Base-by-base conservation (phyloP, 2,329 filamentous ascomycete species). In the Cladorrhinum sp. region DNA sequence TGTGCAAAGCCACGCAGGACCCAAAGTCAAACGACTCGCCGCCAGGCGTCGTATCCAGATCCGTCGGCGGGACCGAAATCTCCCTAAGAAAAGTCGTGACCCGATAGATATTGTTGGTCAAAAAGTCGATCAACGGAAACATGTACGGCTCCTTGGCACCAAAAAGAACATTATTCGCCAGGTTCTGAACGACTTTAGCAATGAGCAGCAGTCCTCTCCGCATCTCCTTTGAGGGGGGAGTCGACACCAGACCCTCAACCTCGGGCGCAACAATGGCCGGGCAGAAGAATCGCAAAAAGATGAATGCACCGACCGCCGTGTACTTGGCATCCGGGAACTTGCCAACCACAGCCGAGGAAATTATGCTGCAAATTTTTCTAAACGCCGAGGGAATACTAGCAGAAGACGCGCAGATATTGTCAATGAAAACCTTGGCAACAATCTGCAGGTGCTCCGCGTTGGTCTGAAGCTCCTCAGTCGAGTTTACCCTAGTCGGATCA, bases 61-160 rank as follows among this genome's bases (percentile, higher is more conserved):
- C 71, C n/a, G 79, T 76, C 1, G 83, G 80, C 5, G 56, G 12
- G 16, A 13, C 86, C 36, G 86, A 89, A 62, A 90, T 89, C 67
- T 88, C 84, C 24, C 85, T 79, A 25, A 90, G 73, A 66, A 90
- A 90, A 0, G 82, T 83, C 1, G 86, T 89, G 16, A 90, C 85
- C 32, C 80, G 77, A 69, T 87, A 88, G 55, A 90, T 89, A 65
- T 90, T 87, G 64, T 87, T 79, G 0, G 85, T 85, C 22, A 90
- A 73, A 62, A 90, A 90, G 60, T 87, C 82, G 68, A 90, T 89
- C 22, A 90, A 74, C 1, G 87, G 85, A 63, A 85, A 87, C 87
- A 90, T 90, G 68, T 88, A 90, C 2, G 85, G 84, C 69, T 90
- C 87, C 71, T 90, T 90, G 32, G 85, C 85, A 3, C 87, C 87